Base-by-base conservation (phyloP, 495 filamentous ascomycete species). In the Acidiella bohemica region DNA sequence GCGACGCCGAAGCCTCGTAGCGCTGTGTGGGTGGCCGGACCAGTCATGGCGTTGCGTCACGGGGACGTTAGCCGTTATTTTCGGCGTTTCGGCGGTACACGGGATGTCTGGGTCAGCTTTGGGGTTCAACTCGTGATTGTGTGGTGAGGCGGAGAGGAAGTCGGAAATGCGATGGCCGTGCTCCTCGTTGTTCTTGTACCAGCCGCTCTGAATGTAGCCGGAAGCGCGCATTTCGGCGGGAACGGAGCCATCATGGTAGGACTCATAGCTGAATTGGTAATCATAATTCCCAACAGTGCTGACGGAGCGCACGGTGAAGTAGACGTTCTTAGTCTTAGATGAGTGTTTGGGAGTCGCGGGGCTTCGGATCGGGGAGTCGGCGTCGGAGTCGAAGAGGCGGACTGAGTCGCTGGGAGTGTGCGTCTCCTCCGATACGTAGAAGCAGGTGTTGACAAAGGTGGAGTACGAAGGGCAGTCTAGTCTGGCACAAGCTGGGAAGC, bases 71-170 rank as follows among this genome's bases (percentile, higher is more conserved):
- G 46, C 52, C 31, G 64, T 57, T 8, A 63, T 59, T 49, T 66
- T 51, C 29, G 74, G 50, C 0, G 61, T 68, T 53, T 74, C 75
- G 19, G 55, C 51, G 17, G 55, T 57, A 25, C 70, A 72, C 8
- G 63, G 54, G 32, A 72, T 60, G 53, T 73, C 67, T 19, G 73
- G 60, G 53, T 73, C 71, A 31, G 59, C 62, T 54, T 74, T 73
- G 59, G 62, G 74, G 53, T 67, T 70, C 13, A 75, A 55, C 2
- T 73, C 67, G 46, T 76, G 72, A 49, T 71, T 67, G 55, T 76
- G 72, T 64, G 75, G 71, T 31, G 56, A 59, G 5, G 68, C 65
- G 18, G 59, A 59, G 2, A 71, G 50, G 24, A 53, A 52, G 38
- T 74, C 67, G 40, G 70, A 63, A 46, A 72, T 68, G 26, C 62